Evolutionary conservation across 129 eudicot species (phyloP).

Genomic region (Lactuca saligna): DNA sequence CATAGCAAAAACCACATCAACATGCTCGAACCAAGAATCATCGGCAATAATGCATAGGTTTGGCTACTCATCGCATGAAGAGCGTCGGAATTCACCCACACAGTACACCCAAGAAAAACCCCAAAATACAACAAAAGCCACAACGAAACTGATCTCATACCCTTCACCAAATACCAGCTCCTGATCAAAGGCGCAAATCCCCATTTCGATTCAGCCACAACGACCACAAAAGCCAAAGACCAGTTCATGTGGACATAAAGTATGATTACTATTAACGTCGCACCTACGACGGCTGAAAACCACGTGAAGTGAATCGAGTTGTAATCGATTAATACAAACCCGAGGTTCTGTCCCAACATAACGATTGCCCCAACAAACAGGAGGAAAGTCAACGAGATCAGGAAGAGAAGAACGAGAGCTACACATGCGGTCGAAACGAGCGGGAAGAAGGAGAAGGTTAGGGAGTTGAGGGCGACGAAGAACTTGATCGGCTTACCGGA

Average conservation of each 20-base stretch:
- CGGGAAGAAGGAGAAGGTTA: slow-evolving; percentile 38
- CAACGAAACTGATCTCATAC: slow-evolving; percentile 45
- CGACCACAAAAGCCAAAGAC: slow-evolving; percentile 46
- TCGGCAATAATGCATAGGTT: slow-evolving; percentile 34
- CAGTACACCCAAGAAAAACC: slow-evolving; percentile 20
- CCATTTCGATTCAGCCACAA: slow-evolving; percentile 61
- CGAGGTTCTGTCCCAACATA: slow-evolving; percentile 17
- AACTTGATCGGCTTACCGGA: slow-evolving; percentile 49
- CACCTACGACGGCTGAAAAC: slow-evolving; percentile 14
- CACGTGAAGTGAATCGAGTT: slow-evolving; percentile 19
- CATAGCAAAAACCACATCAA: slow-evolving; percentile 55
- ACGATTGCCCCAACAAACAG: neutral
- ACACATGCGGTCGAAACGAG: slow-evolving; percentile 36
- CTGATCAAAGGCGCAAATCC: slow-evolving; percentile 53
- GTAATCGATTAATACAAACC: slow-evolving; percentile 35
- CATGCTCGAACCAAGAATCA: slow-evolving; percentile 35
- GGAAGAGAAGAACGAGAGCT: slow-evolving; percentile 6
- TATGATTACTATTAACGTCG: slow-evolving; percentile 1
- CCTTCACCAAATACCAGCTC: slow-evolving; percentile 47
- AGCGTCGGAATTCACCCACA: slow-evolving; percentile 20
- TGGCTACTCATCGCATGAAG: slow-evolving; percentile 21
- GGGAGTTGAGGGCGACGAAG: slow-evolving; percentile 41
- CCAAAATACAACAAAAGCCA: slow-evolving; percentile 41
- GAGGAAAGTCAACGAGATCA: slow-evolving; percentile 11
- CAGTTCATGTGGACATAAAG: slow-evolving; percentile 47